Percentiles rank a stretch among this genome's conserved stretches.
These are phyloP conservation scores for Aurantiochytrium sp. DNA, from an alignment of 108 stramenopile species.

Conservation along the genomic window DNA sequence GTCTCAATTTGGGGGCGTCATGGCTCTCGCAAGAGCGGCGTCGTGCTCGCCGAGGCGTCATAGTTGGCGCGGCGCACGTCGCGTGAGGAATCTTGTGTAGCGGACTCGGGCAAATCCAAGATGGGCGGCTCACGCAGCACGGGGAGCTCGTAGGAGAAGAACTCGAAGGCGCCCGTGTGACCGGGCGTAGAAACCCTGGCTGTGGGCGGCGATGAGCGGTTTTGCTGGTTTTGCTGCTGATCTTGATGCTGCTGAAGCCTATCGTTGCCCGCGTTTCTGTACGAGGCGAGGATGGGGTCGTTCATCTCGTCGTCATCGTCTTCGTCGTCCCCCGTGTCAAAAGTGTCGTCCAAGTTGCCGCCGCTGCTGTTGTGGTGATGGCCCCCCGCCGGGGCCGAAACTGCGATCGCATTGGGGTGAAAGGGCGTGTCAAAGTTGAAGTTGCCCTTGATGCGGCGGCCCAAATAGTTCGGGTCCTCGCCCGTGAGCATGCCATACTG, in stretches of 20 bases:
- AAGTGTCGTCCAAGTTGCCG: not conserved
- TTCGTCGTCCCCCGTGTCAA: not conserved
- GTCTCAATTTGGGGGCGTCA: no score
- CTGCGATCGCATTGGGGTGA: no score
- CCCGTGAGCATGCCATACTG: constrained; percentile 17
- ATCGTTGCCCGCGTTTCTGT: not conserved
- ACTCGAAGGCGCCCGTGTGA: not conserved
- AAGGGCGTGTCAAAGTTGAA: not conserved
- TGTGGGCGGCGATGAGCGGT: not conserved
- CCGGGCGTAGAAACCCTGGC: not conserved
- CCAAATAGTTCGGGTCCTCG: constrained; percentile 14
- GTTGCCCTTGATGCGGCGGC: not conserved
- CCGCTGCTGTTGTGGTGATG: not conserved
- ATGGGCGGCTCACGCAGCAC: not conserved
- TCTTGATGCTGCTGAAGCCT: no score
- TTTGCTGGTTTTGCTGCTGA: not conserved
- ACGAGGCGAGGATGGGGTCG: not conserved
- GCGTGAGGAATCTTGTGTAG: not conserved
- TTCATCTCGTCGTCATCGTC: not conserved
- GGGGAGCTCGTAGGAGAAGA: not conserved
- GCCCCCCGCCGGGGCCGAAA: not conserved
- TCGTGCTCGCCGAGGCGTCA: no score
- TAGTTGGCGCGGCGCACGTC: no score
- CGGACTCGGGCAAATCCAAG: not conserved
- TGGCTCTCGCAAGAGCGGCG: no score